Conservation (phyloP, 306 rosid species). For the Arachis stenosperma region DNA sequence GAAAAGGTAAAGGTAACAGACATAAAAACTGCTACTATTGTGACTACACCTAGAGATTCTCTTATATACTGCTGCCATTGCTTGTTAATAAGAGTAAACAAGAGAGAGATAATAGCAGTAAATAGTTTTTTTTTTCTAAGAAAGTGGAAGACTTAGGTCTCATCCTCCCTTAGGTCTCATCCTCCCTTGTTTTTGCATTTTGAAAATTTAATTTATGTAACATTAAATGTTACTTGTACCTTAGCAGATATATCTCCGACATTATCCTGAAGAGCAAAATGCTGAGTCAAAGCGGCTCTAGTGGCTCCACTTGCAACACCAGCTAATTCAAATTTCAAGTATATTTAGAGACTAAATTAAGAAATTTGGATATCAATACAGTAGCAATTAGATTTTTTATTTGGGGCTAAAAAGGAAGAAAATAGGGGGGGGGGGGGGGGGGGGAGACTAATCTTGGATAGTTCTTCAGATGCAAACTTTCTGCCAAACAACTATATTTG, state of each 20-base stretch:
- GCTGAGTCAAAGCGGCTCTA: slow-evolving; percentile 98
- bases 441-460: slow-evolving; percentile 20
- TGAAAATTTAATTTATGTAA: not conserved
- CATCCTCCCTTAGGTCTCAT: not conserved
- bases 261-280: slow-evolving; percentile 78
- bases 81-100: not conserved
- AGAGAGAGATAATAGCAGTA: not conserved
- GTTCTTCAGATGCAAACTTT: slow-evolving; percentile 9
- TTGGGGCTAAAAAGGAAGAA: too few species aligned
- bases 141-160: slow-evolving; percentile 12
- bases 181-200: not conserved
- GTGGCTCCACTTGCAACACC: slow-evolving; percentile 99
- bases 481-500: slow-evolving; percentile 16
- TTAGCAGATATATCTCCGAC: slow-evolving; percentile 60
- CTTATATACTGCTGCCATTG: too few species aligned
- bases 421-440: too few species aligned
- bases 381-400: not conserved
- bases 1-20: too few species aligned
- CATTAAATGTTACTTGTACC: slow-evolving; percentile 34
- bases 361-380: slow-evolving; percentile 9
- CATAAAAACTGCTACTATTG: too few species aligned
- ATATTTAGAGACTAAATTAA: slow-evolving; percentile 24
- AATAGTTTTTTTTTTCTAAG: slow-evolving; percentile 20
- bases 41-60: too few species aligned
- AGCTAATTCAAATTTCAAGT: slow-evolving; percentile 52